Base-by-base conservation (phyloP, 306 rosid genomes). In the Sicyos edulis region DNA sequence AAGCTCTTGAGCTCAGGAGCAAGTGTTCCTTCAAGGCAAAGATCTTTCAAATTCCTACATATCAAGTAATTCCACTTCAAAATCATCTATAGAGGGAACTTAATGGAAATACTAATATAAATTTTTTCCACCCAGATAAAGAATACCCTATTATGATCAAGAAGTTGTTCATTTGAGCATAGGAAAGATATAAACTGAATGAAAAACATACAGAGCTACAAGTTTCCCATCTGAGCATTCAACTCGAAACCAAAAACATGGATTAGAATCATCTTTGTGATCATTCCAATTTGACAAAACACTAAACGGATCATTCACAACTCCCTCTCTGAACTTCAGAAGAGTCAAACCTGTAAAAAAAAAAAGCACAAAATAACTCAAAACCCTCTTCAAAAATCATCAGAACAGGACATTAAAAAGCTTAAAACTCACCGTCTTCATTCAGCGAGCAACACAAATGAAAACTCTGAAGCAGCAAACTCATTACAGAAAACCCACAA, bases 221-320 rank as follows among this genome's bases (percentile, higher is more conserved):
- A 92, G 96, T 76, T 76, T 79, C 72, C 89, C 91, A 71, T 85
- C 85, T 8, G 89, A 86, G 71, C 98, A 92, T 75, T 85, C 96
- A 78, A 92, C 86, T 54, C 98, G 96, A 29, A 74, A 80, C 98
- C 98, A 92, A 22, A 82, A 83, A 82, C 96, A 92, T 2, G 89
- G 88, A 76, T 76, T 82, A 80, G 64, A 47, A 61, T 37, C 88
- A 56, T 80, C 80, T 74, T 73, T 82, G 71, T 85, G 88, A 57
- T 88, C 86, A 61, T 81, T 81, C 98, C 98, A 92, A 69, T 83
- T 79, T 26, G 85, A 77, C 82, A 92, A 83, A 85, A 92, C 86
- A 54, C 77, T 86, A 73, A 84, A 90, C 6, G 98, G 98, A 62
- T 92, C 98, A 71, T 81, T 85, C 56, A 72, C 79, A 12, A 92